Evolutionary conservation across 2,329 filamentous ascomycete genomes (phyloP), one percentile per base, ranked within the genome.

Genomic region (Waltergamsia citrina): DNA sequence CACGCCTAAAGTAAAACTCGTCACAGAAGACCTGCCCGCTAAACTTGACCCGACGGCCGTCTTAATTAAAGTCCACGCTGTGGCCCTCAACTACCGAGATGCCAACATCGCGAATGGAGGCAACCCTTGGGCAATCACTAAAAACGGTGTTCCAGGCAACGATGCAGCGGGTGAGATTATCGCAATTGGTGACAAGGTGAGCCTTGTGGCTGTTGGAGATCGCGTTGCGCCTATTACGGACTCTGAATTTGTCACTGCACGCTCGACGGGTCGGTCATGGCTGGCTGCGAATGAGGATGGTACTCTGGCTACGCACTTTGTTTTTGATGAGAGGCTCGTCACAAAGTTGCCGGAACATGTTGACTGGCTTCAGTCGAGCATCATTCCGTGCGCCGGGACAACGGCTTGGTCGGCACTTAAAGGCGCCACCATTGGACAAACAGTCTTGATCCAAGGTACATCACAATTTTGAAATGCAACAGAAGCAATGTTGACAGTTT

Each of bases 331-430:
- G 40, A 40, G 46, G 22, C 41, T 47, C 7, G 29, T 66, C 4
- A 47, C 41, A 17, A 59, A 55, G 29, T 34, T 64, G 1, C 62
- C 62, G 0, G 35, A 34, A 0, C 47, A 64, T 34, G 43, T 66
- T 14, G 42, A 51, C 23, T 65, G 56, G 53, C 37, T 47, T 2
- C 41, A 53, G 3, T 56, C 59, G 3, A 44, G 47, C 7, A 53
- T 53, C 2, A 51, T 68, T 12, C 60, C 61, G 1, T 66, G 61
- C 24, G 62, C 64, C 15, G 64, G 60, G 1, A 49, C 57, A 0
- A 67, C 63, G 1, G 63, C 65, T 2, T 67, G 63, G 60, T 48
- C 52, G 29, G 59, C 62, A 1, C 39, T 65, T n/a, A 61, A 58
- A 39, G 59, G 52, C 2, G 42, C 53, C 9, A 43, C 40, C 1